phyloP scores from a whole-genome alignment of 768 basidiomycete genomes.

The Russula vinacea region DNA sequence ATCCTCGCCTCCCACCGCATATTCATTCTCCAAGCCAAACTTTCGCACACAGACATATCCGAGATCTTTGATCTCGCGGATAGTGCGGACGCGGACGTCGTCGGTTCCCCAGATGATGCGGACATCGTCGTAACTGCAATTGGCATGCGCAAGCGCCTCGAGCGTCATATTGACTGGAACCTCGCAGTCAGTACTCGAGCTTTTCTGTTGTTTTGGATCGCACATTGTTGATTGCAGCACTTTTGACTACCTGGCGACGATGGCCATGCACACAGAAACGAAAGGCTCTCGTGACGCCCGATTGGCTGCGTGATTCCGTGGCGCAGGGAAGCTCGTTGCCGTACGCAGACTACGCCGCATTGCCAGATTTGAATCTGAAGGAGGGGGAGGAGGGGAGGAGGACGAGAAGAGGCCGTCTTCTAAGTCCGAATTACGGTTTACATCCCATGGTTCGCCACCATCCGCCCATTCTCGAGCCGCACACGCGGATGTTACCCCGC shows the following conservation, averaged over 20 bases:
- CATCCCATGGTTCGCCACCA: background rate
- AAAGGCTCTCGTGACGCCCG: constrained; percentile 65
- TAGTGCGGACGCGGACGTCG: constrained; percentile 37
- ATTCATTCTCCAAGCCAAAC: constrained; percentile 33
- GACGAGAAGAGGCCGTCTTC: constrained; percentile 35
- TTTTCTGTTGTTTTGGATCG: background rate
- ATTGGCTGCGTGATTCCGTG: constrained; percentile 66
- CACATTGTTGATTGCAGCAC: background rate
- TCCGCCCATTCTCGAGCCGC: background rate
- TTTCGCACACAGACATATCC: constrained; percentile 31
- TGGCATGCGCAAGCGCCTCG: constrained; percentile 62
- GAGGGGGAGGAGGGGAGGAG: constrained; percentile 37
- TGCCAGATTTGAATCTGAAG: constrained; percentile 43
- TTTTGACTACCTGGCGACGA: constrained; percentile 1
- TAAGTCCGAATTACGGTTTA: background rate
- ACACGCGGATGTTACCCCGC: constrained; percentile 9
- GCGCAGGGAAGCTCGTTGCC: constrained; percentile 44
- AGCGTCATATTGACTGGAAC: constrained; percentile 65
- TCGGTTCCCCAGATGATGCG: constrained; percentile 45
- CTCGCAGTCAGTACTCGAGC: constrained; percentile 55
- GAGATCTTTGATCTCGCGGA: constrained; percentile 36
- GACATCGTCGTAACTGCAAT: constrained; percentile 67
- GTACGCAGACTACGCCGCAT: constrained; percentile 54
- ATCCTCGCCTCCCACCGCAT: constrained; percentile 19
- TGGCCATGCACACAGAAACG: constrained; percentile 43